Conservation (phyloP, 1,139 yeast species). For the Kodamaea ohmeri region DNA sequence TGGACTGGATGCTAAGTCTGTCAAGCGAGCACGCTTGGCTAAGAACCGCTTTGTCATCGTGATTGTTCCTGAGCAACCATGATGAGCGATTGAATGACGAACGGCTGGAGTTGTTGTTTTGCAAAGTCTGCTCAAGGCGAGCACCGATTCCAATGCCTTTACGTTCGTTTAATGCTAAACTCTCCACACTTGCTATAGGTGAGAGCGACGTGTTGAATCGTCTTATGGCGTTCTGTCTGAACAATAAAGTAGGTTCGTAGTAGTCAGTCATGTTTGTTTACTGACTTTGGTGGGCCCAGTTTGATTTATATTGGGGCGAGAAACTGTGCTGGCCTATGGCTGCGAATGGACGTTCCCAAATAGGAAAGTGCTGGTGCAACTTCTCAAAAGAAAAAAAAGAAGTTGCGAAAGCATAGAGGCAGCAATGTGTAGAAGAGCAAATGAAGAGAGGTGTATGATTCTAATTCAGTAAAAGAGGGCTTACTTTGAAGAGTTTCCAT, state of each 20-base stretch:
- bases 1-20: constrained; percentile 48
- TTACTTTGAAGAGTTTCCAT: no score
- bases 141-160: neutral
- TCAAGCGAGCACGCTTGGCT: constrained; percentile 44
- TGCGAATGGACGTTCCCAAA: constrained; percentile 2
- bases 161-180: constrained; percentile 12
- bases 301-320: constrained; percentile 1
- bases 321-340: constrained; percentile 2
- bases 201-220: constrained; percentile 28
- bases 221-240: constrained; percentile 46
- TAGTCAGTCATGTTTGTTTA: constrained; percentile 27
- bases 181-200: constrained; percentile 28
- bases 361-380: constrained; percentile 4
- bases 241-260: constrained; percentile 45
- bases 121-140: neutral
- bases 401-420: neutral
- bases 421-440: neutral
- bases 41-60: constrained; percentile 31
- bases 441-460: neutral
- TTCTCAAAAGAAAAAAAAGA: neutral
- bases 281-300: neutral
- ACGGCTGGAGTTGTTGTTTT: constrained; percentile 3
- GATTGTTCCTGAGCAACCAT: constrained; percentile 29
- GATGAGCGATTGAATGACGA: no score
- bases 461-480: neutral